phyloP scores from a whole-genome alignment of 257 asterid genomes.

The Nicotiana obtusifolia region DNA sequence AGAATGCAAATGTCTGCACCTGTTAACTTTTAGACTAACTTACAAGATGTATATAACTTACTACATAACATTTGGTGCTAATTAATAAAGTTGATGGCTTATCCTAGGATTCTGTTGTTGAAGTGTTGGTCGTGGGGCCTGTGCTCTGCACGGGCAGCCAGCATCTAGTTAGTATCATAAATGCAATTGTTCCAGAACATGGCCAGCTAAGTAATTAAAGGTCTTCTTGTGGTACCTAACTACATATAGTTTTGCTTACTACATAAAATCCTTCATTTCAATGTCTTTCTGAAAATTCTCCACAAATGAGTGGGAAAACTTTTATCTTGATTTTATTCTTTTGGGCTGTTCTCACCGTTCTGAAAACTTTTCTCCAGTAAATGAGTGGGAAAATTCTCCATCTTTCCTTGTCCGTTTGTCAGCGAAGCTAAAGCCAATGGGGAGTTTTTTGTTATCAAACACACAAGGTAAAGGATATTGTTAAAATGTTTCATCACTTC shows the following conservation, averaged over 20 bases:
- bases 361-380: too few species aligned
- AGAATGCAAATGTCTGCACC: too few species aligned
- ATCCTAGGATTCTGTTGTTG: too few species aligned
- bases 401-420: constrained; percentile 60
- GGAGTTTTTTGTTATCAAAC: constrained; percentile 13
- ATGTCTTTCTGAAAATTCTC: constrained; percentile 16
- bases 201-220: constrained; percentile 53
- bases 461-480: constrained; percentile 22
- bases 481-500: not conserved
- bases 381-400: too few species aligned
- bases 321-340: constrained; percentile 49
- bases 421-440: constrained; percentile 41
- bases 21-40: too few species aligned
- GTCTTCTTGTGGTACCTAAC: constrained; percentile 11
- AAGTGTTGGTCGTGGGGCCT: too few species aligned
- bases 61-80: too few species aligned
- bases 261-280: constrained; percentile 14
- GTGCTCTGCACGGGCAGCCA: too few species aligned
- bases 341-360: constrained; percentile 86
- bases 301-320: constrained; percentile 59
- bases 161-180: not conserved
- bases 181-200: constrained; percentile 22
- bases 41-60: too few species aligned
- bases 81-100: too few species aligned
- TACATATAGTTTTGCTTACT: not conserved